Percentiles rank a stretch among this genome's conserved stretches.
Evolutionary conservation across 208 protist genomes (phyloP).

Genomic region (Wallacemonas sp.): DNA sequence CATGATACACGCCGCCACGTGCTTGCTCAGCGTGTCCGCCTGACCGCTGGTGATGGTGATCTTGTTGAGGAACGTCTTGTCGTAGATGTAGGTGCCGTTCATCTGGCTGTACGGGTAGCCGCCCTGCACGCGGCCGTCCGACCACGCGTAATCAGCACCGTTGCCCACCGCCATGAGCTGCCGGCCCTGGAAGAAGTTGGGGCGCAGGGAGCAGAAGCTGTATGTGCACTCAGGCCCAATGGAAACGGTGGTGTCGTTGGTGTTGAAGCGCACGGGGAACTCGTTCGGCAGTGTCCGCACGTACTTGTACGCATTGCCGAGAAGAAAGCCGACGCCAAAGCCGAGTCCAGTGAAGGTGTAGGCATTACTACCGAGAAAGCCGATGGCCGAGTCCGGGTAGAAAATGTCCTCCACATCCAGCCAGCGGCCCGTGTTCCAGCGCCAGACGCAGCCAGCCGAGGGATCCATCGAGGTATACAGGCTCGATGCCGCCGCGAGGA

Average conservation of each 20-base stretch:
- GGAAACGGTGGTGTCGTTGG: background rate
- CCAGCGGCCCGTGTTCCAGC: constrained; percentile 51
- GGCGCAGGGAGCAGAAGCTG: constrained; percentile 16
- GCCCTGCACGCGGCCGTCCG: constrained; percentile 29
- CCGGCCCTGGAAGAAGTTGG: constrained; percentile 27
- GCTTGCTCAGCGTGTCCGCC: constrained; percentile 9
- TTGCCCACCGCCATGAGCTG: constrained; percentile 26
- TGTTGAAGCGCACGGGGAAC: constrained; percentile 12
- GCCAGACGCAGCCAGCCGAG: constrained; percentile 36
- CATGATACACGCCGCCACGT: constrained; percentile 35
- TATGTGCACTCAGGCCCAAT: background rate
- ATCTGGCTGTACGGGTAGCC: constrained; percentile 40
- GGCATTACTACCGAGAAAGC: background rate
- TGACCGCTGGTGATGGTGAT: background rate
- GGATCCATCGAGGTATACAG: background rate
- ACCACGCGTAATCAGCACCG: constrained; percentile 29
- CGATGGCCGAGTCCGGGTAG: background rate
- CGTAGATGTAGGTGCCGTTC: constrained; percentile 14
- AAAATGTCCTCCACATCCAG: constrained; percentile 24
- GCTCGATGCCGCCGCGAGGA: background rate
- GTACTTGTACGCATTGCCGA: constrained; percentile 24
- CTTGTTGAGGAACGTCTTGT: background rate
- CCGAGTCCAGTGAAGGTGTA: constrained; percentile 7
- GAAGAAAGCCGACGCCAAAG: constrained; percentile 35
- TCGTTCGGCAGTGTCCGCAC: constrained; percentile 2